A percentile compares a stretch with the other conserved stretches of the same genome.
These are phyloP conservation scores for Phytopythium chamaehyphon DNA, from an alignment of 352 stramenopile species.

Conservation along the genomic window DNA sequence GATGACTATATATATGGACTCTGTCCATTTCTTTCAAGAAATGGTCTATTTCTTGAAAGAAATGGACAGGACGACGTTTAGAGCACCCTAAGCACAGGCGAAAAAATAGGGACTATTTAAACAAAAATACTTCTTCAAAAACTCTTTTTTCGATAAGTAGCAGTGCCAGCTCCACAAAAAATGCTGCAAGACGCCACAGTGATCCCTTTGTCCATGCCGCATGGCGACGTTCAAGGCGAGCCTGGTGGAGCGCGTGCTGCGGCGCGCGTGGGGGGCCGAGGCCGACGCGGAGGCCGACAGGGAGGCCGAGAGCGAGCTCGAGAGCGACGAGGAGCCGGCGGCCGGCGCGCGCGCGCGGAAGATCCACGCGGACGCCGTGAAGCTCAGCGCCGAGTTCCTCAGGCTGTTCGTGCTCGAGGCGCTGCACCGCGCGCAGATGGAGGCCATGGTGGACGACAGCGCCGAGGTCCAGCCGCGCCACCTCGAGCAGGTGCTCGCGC, in stretches of 20 bases:
- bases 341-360: conserved; percentile 49
- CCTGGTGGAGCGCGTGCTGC: conserved; percentile 74
- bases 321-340: conserved; percentile 21
- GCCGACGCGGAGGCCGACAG: conserved; percentile 10
- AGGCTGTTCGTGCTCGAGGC: conserved; percentile 75
- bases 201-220: too few species aligned
- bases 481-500: conserved; percentile 75
- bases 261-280: conserved; percentile 45
- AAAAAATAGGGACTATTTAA: too few species aligned
- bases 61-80: too few species aligned
- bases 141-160: too few species aligned
- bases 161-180: too few species aligned
- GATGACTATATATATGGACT: too few species aligned
- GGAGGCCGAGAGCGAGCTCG: conserved; percentile 1
- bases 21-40: too few species aligned
- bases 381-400: conserved; percentile 70
- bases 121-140: too few species aligned
- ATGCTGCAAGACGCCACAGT: too few species aligned
- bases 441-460: conserved; percentile 85
- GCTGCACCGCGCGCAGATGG: conserved; percentile 74
- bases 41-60: too few species aligned
- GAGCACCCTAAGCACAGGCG: too few species aligned
- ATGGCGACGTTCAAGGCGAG: conserved; percentile 49
- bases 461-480: conserved; percentile 65
- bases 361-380: conserved; percentile 70